Percentiles rank a stretch among this genome's conserved stretches.
These are phyloP conservation scores for Durusdinium trenchii DNA, from an alignment of 73 alveolate species.

Conservation along the genomic window DNA sequence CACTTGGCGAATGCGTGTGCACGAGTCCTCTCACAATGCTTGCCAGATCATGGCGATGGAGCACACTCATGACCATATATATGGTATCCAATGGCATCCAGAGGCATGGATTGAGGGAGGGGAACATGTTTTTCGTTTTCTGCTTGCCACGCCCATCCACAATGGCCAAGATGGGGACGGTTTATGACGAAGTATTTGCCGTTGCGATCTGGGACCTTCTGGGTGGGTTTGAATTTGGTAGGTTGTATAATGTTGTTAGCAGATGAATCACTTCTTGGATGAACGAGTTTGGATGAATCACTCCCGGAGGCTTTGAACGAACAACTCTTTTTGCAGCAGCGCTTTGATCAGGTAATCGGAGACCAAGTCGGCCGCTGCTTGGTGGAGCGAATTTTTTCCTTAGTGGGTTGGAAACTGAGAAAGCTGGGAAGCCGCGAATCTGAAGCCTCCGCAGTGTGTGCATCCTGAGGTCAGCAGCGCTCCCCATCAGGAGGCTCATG, in stretches of 20 bases:
- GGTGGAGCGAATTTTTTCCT: conserved; percentile 48
- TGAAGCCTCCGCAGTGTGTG: no score
- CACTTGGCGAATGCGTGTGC: not conserved
- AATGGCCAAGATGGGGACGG: no score
- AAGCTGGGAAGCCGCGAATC: not conserved
- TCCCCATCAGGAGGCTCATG: not conserved
- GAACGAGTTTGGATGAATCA: no score
- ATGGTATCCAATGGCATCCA: conserved; percentile 89
- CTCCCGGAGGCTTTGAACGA: no score
- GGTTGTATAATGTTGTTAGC: no score
- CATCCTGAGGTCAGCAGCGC: conserved; percentile 17
- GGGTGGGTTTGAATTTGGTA: no score
- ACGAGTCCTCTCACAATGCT: not conserved
- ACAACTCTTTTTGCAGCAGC: not conserved
- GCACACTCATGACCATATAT: conserved; percentile 77
- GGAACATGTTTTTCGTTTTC: not conserved
- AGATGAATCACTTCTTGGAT: no score
- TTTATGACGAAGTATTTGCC: no score
- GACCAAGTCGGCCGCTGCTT: conserved; percentile 66
- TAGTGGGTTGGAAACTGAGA: conserved; percentile 11
- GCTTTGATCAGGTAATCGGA: conserved; percentile 7
- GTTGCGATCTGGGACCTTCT: no score
- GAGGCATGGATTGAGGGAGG: conserved; percentile 39
- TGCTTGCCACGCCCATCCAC: no score
- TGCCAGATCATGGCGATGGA: conserved; percentile 82